Evolutionary conservation across 345 rosid genomes (phyloP), one percentile per base, ranked within the genome.

Genomic region (Gossypium australe): DNA sequence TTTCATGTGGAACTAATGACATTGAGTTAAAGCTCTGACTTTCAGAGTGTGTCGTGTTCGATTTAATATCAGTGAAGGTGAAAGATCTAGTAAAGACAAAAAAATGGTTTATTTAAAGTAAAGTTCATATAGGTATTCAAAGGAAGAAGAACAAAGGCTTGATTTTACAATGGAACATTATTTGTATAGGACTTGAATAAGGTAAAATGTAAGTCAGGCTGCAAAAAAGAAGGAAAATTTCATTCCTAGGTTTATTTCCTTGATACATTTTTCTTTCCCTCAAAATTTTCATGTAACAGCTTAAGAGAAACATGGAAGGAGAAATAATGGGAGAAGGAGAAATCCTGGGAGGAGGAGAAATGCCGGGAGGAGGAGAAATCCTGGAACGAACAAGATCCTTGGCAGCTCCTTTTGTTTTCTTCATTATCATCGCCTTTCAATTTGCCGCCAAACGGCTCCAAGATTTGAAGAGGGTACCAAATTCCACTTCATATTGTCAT

Each of bases 401-500:
- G 64, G 92, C 87, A 9, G 95, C 94, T 72, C 87, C 92, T 75
- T 11, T 90, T 29, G 84, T 87, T 45, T 87, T 93, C 79, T 68
- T 87, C 70, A 13, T 85, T 67, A 85, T 90, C 41, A 49, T 83
- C 9, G 53, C 49, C 43, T 92, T 93, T 78, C 95, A 87, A 48
- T 77, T 87, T 56, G 61, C 79, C 25, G 77, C 87, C 43, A 75
- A 78, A 66, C 79, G 78, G 72, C 77, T 88, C 71, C 84, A 87
- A 18, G 84, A 77, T 75, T 61, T 80, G 71, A 84, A 85, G 80
- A 90, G 84, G 94, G 94, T 89, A 74, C 25, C 20, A 7, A 17
- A 62, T 61, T 7, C 10, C 0, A 1, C 49, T 56, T 34, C 43
- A 51, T 66, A 20, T 75, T 14, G 61, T 25, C 41, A 18, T 48